Conservation (phyloP, 768 basidiomycete species). For the Hydnum rufescens region DNA sequence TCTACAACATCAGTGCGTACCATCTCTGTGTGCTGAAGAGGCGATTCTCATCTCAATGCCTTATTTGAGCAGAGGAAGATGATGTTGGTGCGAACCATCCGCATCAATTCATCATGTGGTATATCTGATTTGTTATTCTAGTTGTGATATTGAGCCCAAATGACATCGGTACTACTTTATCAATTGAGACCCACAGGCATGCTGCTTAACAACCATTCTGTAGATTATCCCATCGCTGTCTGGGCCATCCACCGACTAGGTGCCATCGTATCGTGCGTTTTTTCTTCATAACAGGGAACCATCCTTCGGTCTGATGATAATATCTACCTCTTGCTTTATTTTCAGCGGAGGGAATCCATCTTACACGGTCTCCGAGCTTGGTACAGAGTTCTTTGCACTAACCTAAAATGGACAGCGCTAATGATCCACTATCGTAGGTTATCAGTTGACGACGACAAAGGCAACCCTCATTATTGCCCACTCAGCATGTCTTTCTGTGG, state of each 20-base stretch:
- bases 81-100: slow-evolving; percentile 10
- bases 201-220: not conserved
- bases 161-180: slow-evolving; percentile 5
- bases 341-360: slow-evolving; percentile 12
- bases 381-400: not conserved
- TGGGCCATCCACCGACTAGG: slow-evolving; percentile 13
- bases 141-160: slow-evolving; percentile 9
- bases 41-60: not conserved
- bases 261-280: slow-evolving; percentile 11
- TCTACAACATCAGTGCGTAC: slow-evolving; percentile 7
- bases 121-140: too few species aligned
- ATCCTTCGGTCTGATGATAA: not conserved
- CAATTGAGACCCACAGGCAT: not conserved
- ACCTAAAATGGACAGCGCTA: not conserved
- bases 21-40: not conserved
- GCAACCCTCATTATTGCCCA: slow-evolving; percentile 10
- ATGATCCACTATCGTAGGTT: slow-evolving; percentile 1
- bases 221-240: slow-evolving; percentile 12
- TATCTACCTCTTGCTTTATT: not conserved
- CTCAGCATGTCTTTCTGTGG: slow-evolving; percentile 4
- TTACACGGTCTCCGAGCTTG: slow-evolving; percentile 11
- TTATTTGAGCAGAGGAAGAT: slow-evolving; percentile 7
- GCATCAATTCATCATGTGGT: too few species aligned
- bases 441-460: slow-evolving; percentile 10
- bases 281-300: not conserved